A percentile compares a stretch with the other conserved stretches of the same genome.
Evolutionary conservation across 495 filamentous ascomycete genomes (phyloP).

Genomic region (Neurospora sp.): DNA sequence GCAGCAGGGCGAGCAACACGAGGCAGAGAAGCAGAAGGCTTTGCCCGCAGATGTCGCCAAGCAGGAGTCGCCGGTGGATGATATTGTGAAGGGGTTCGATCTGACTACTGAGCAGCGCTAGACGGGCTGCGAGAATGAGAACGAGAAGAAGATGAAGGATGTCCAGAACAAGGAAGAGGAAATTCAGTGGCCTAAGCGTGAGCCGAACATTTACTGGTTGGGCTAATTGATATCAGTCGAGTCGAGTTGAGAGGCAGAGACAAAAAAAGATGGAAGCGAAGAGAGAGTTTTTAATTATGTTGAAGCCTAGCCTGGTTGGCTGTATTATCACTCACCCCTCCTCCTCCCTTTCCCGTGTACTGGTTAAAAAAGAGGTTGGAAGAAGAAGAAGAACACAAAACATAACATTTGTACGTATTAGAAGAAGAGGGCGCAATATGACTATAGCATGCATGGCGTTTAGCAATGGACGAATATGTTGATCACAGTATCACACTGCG

Average conservation of each 20-base stretch:
- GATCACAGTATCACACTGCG: not conserved
- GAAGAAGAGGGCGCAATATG: not conserved
- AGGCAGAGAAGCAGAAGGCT: slow-evolving; percentile 5
- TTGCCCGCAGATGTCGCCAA: not conserved
- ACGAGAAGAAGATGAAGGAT: not conserved
- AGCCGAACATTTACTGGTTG: not conserved
- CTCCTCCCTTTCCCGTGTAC: not conserved
- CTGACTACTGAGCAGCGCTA: not conserved
- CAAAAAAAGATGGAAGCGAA: not conserved
- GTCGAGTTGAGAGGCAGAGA: not conserved
- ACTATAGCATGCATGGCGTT: not conserved
- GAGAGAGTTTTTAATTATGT: not conserved
- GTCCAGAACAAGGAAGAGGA: not conserved
- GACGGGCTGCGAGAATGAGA: not conserved
- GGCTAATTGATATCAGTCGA: not conserved
- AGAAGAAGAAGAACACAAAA: not conserved
- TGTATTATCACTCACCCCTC: not conserved
- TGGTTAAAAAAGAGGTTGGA: not conserved
- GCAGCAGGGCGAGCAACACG: slow-evolving; percentile 7
- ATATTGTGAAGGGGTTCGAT: not conserved
- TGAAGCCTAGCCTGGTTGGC: not conserved
- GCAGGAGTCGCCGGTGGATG: not conserved
- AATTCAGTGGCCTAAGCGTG: not conserved
- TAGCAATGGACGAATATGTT: not conserved
- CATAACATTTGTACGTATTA: not conserved